Base-by-base conservation (phyloP, 805 yeast genomes). In the Ogataea allantospora region DNA sequence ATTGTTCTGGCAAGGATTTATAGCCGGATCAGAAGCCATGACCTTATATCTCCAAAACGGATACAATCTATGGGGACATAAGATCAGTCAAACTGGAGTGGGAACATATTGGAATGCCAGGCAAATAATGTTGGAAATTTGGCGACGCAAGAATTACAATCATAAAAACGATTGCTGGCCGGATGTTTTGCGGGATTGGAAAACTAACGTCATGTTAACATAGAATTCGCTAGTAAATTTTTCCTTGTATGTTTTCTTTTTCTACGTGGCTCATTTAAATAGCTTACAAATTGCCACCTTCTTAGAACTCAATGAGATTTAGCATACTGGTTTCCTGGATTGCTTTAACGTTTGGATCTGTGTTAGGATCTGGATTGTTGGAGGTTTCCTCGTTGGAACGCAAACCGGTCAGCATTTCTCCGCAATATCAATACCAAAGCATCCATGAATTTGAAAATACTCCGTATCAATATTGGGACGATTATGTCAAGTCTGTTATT, bases 71-170 rank as follows among this genome's bases (percentile, higher is more conserved):
- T 87, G 95, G 95, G 80, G 80, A 8, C 78, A 76, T n/a, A 75
- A 75, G 41, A 76, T 77, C 30, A 72, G 78, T 5, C 62, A 61
- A 29, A 69, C 71, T 10, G 84, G 85, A 10, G 68, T 78, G 46
- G 95, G 95, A 0, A 79, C 89, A 21, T 87, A 86, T 55, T 83
- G 88, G 86, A 88, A 88, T 10, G 88, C 91, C 0, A 65, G 91
- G 39, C 88, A 83, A 54, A 84, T 87, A 34, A 82, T 86, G 84
- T 67, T 79, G 42, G 96, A 87, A 57, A 91, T 86, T 7, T 85
- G 95, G 93, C 62, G 88, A 43, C 67, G 95, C 29, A 76, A 86
- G 50, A 68, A 77, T 34, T 72, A 70, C 47, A 74, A 75, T 24
- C 81, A 75, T 41, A 65, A 67, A 17, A 66, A 75, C 38, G 84